phyloP scores from a whole-genome alignment of 306 rosid species.

The Dalbergia cultrata region DNA sequence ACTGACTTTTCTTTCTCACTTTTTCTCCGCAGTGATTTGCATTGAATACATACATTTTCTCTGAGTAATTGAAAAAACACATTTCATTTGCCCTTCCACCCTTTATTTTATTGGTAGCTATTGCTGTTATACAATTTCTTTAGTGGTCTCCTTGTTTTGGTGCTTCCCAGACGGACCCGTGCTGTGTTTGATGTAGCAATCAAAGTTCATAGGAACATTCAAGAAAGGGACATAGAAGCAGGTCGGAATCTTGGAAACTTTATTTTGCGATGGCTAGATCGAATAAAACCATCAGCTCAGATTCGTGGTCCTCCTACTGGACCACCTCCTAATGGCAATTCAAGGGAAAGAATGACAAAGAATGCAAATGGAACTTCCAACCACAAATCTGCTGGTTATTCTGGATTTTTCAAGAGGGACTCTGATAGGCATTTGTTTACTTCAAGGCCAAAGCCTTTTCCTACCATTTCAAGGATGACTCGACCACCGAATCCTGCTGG shows the following conservation, averaged over 20 bases:
- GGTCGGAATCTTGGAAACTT: slow-evolving; percentile 88
- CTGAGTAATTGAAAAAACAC: slow-evolving; percentile 8
- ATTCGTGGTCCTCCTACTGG: slow-evolving; percentile 60
- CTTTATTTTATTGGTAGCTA: neutral
- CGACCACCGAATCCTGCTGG: slow-evolving; percentile 66
- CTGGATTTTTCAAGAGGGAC: slow-evolving; percentile 56
- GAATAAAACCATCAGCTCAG: slow-evolving; percentile 86
- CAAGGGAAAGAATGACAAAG: slow-evolving; percentile 51
- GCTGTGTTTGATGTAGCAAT: slow-evolving; percentile 72
- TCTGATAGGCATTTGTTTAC: slow-evolving; percentile 72
- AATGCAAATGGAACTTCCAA: slow-evolving; percentile 48
- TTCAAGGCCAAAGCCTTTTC: slow-evolving; percentile 57
- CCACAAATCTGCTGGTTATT: slow-evolving; percentile 52
- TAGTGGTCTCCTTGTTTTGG: slow-evolving; percentile 35
- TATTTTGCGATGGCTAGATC: slow-evolving; percentile 76
- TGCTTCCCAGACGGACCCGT: slow-evolving; percentile 73
- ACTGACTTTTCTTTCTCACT: neutral
- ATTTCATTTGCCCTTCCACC: neutral
- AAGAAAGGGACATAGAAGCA: slow-evolving; percentile 85
- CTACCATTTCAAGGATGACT: slow-evolving; percentile 69
- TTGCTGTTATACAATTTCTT: neutral
- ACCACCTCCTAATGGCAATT: slow-evolving; percentile 38
- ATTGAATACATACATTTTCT: neutral
- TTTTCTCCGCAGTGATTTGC: neutral
- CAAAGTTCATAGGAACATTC: slow-evolving; percentile 74